These are phyloP conservation scores for Clonostachys rhizophaga DNA, from an alignment of 2,329 filamentous ascomycete genomes.

Conservation along the genomic window DNA sequence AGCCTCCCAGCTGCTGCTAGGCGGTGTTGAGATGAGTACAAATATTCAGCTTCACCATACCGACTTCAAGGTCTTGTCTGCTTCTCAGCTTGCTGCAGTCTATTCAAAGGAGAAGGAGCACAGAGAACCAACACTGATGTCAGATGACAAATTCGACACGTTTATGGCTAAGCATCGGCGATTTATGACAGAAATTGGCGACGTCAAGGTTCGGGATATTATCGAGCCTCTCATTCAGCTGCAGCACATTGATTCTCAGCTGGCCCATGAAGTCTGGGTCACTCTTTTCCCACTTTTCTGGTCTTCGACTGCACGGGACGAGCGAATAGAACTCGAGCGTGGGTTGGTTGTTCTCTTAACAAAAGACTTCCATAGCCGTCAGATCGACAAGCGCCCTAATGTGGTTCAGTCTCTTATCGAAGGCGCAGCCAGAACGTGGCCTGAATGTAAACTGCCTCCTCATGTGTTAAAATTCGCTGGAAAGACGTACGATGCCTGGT, in stretches of 20 bases:
- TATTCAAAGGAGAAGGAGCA: constrained; percentile 74
- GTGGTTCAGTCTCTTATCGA: constrained; percentile 90
- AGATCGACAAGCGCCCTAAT: constrained; percentile 92
- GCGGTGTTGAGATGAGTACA: constrained; percentile 82
- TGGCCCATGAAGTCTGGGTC: constrained; percentile 88
- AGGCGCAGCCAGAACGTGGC: constrained; percentile 77
- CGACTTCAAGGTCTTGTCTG: constrained; percentile 75
- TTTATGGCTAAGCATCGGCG: constrained; percentile 74
- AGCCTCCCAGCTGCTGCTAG: constrained; percentile 87
- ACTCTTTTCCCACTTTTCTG: constrained; percentile 89
- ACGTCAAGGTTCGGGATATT: constrained; percentile 83
- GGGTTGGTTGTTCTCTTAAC: constrained; percentile 87
- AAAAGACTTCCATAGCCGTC: constrained; percentile 91
- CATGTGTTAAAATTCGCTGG: constrained; percentile 95
- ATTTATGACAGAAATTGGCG: constrained; percentile 80
- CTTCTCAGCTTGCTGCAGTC: constrained; percentile 67
- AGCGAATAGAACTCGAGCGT: constrained; percentile 84
- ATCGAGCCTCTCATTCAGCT: constrained; percentile 88
- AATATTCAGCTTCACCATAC: constrained; percentile 73
- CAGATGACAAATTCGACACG: constrained; percentile 77
- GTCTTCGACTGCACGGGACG: constrained; percentile 82
- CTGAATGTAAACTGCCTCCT: constrained; percentile 86
- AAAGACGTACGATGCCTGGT: constrained; percentile 95
- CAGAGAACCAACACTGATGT: constrained; percentile 61
- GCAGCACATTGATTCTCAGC: constrained; percentile 79